Evolutionary conservation across 2,329 filamentous ascomycete species (phyloP).

Genomic region (Aspergillus costaricaensis): DNA sequence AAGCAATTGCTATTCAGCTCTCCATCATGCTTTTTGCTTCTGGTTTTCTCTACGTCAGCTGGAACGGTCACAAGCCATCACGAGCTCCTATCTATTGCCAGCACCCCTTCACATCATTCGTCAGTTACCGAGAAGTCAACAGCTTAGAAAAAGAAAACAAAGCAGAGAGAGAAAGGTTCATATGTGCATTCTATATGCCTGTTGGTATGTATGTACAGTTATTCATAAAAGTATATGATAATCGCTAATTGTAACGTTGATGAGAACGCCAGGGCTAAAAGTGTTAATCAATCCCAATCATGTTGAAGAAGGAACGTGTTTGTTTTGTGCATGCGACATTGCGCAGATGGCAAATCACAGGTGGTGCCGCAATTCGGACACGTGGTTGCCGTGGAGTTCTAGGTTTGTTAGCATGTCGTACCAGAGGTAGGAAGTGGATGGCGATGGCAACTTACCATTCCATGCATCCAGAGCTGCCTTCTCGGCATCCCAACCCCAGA

Average conservation of each 20-base stretch:
- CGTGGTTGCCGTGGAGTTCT: slow-evolving; percentile 1
- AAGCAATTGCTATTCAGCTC: no score
- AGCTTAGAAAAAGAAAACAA: neutral
- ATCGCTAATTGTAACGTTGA: slow-evolving; percentile 1
- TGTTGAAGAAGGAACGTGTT: slow-evolving; percentile 1
- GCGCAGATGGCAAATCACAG: neutral
- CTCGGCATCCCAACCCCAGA: slow-evolving; percentile 44
- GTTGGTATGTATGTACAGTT: neutral
- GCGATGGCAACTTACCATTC: slow-evolving; percentile 26
- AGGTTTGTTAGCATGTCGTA: neutral
- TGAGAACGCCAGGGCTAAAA: neutral
- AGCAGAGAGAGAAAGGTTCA: neutral
- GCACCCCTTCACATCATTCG: no score
- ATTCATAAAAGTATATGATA: neutral
- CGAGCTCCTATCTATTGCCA: no score
- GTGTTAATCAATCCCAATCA: neutral
- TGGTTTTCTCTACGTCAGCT: no score
- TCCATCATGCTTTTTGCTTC: no score
- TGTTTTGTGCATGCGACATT: neutral
- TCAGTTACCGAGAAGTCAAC: no score
- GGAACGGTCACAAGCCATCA: no score
- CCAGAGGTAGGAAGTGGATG: neutral
- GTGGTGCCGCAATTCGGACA: slow-evolving; percentile 4
- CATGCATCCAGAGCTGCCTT: slow-evolving; percentile 34
- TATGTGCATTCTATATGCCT: slow-evolving; percentile 1